Base-by-base conservation (phyloP, 164 flowering plant species). In the Amborella trichopoda region DNA sequence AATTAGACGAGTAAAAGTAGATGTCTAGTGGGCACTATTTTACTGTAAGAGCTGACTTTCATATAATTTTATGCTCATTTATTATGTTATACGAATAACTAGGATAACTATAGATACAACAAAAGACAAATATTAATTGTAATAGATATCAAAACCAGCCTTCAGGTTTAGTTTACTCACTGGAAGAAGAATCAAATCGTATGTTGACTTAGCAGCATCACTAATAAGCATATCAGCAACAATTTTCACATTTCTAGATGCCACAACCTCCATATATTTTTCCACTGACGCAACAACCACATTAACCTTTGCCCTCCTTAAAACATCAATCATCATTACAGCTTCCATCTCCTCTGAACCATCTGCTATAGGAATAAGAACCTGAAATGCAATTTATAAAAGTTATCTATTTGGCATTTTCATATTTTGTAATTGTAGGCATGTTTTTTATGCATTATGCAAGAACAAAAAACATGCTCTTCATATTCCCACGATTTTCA, bases 261-360 rank as follows among this genome's bases (percentile, higher is more conserved):
- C 86, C 56, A 61, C 53, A 45, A 93, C 63, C 53, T 72, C 68
- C 46, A 61, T 2, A 37, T 87, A 72, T 58, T 62, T 84, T 60
- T 82, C 96, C 24, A 87, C 74, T 34, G 96, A 87, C 58, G 94
- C 99, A 58, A 93, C 64, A 40, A 68, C 66, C 25, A 80, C 96
- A 64, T 82, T 61, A 32, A 70, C 78, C 28, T 79, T 84, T 23
- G 96, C 95, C 64, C 96, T 73, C 58, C 95, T 55, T 39, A 93
- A 60, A 65, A 93, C 68, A 59, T 93, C 96, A 16, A 68, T 65
- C 21, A 84, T 28, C 12, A 76, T 74, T 25, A 82, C 80, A 44
- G 82, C 65, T 76, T 87, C 94, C 67, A 82, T 78, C 57, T 69
- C 96, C 63, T 87, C 85, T 17, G 69, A 77, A 24, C 99, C 99